Conservation (phyloP, 164 flowering plant species). For the Kalanchoe fedtschenkoi region DNA sequence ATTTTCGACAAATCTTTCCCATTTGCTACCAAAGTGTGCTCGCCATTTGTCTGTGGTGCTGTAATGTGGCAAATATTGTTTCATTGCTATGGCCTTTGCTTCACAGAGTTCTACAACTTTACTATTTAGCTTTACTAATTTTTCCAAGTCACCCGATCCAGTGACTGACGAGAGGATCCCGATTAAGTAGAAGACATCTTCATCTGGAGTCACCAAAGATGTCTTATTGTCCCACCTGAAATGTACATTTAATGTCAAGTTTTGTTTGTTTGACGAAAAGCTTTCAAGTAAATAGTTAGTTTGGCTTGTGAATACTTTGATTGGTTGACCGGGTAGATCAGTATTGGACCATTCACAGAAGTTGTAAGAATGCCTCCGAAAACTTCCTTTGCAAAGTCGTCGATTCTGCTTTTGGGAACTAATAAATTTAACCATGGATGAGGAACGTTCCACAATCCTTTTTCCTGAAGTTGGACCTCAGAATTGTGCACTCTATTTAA, state of each 20-base stretch:
- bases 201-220: constrained; percentile 75
- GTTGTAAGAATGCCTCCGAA: constrained; percentile 67
- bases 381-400: constrained; percentile 52
- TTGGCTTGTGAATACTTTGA: constrained; percentile 38
- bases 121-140: constrained; percentile 40
- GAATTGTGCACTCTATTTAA: constrained; percentile 75
- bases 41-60: constrained; percentile 56
- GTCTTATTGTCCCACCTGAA: constrained; percentile 72
- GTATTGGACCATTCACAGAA: constrained; percentile 70
- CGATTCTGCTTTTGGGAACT: constrained; percentile 57
- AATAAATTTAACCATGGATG: constrained; percentile 97
- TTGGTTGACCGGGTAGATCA: constrained; percentile 79
- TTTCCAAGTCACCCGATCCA: constrained; percentile 44
- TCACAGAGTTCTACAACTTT: constrained; percentile 52
- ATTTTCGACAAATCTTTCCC: constrained; percentile 56
- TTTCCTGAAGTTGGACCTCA: constrained; percentile 55
- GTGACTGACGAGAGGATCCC: constrained; percentile 65
- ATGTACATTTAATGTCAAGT: not conserved
- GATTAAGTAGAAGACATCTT: constrained; percentile 67
- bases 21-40: constrained; percentile 62
- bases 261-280: not conserved
- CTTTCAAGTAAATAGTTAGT: not conserved
- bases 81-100: constrained; percentile 30
- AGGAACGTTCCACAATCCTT: constrained; percentile 85
- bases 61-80: constrained; percentile 80